These are phyloP conservation scores for Pulveroboletus ravenelii DNA, from an alignment of 768 basidiomycete genomes.

Conservation along the genomic window DNA sequence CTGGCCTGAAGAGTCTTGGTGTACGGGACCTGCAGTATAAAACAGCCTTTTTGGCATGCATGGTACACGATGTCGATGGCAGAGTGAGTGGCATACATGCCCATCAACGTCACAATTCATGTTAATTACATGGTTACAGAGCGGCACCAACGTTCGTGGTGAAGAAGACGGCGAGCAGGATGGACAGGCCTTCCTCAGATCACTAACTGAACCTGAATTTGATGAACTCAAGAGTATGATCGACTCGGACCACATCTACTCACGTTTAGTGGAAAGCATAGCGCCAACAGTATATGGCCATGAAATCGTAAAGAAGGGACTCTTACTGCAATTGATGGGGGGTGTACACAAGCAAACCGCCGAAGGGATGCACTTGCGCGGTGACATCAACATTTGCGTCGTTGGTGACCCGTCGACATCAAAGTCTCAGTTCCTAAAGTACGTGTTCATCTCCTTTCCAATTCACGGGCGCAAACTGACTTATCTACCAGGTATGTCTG, in stretches of 20 bases:
- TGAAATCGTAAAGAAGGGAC: conserved; percentile 97
- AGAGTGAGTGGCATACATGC: conserved; percentile 51
- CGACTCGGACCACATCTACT: conserved; percentile 90
- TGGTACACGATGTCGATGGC: conserved; percentile 90
- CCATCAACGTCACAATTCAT: background rate
- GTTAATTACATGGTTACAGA: conserved; percentile 43
- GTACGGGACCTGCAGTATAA: conserved; percentile 97
- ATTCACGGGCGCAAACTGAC: background rate
- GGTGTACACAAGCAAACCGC: conserved; percentile 96
- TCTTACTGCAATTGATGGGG: conserved; percentile 94
- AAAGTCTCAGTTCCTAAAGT: conserved; percentile 99
- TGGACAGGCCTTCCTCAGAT: conserved; percentile 79
- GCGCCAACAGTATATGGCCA: conserved; percentile 99
- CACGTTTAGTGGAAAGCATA: conserved; percentile 87
- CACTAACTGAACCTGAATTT: conserved; percentile 89
- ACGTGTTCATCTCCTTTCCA: conserved; percentile 25
- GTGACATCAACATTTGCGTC: conserved; percentile 97
- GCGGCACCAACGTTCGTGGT: conserved; percentile 82
- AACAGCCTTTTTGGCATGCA: conserved; percentile 96
- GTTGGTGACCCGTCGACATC: conserved; percentile 96
- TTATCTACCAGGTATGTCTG: conserved; percentile 75
- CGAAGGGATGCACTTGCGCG: conserved; percentile 97
- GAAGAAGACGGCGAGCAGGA: conserved; percentile 77
- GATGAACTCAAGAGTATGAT: conserved; percentile 95
- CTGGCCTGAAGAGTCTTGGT: conserved; percentile 89